Conservation (phyloP, 768 basidiomycete genomes). For the Astraeus odoratus region DNA sequence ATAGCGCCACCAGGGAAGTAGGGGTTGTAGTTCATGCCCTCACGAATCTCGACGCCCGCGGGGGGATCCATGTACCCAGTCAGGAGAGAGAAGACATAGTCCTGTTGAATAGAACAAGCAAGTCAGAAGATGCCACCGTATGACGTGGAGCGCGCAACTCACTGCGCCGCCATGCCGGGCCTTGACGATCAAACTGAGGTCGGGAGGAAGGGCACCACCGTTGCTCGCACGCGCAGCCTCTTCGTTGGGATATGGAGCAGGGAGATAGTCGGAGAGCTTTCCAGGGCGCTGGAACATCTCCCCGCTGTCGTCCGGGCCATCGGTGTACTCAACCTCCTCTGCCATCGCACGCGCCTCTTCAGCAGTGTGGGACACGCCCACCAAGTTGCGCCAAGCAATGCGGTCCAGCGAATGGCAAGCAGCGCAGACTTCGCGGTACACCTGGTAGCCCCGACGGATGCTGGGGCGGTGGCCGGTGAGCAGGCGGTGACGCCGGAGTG, state of each 20-base stretch:
- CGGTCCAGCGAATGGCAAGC: constrained; percentile 99
- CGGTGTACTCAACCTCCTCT: constrained; percentile 94
- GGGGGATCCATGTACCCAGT: constrained; percentile 97
- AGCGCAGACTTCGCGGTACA: constrained; percentile 98
- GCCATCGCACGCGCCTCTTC: constrained; percentile 88
- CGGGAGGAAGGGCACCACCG: constrained; percentile 92
- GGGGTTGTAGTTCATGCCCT: constrained; percentile 98
- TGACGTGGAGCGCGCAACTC: constrained; percentile 28
- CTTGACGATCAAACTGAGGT: constrained; percentile 95
- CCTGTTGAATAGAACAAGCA: constrained; percentile 38
- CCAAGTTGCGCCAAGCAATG: constrained; percentile 99
- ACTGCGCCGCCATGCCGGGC: constrained; percentile 96
- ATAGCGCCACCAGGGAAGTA: constrained; percentile 99
- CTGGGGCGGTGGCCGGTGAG: constrained; percentile 33
- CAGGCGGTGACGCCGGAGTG: constrained; percentile 6
- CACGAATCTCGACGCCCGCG: constrained; percentile 89
- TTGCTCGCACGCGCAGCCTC: constrained; percentile 95
- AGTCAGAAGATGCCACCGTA: constrained; percentile 1
- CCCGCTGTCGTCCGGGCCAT: constrained; percentile 90
- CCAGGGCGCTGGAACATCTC: constrained; percentile 99
- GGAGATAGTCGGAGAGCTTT: constrained; percentile 97
- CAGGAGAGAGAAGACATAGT: constrained; percentile 94
- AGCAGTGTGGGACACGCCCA: constrained; percentile 94
- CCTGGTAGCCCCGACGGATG: constrained; percentile 92
- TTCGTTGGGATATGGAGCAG: constrained; percentile 92